Evolutionary conservation across 371 early-diverging fungal genomes (phyloP), one percentile per base, ranked within the genome.

Genomic region (Umbelopsis sp.): DNA sequence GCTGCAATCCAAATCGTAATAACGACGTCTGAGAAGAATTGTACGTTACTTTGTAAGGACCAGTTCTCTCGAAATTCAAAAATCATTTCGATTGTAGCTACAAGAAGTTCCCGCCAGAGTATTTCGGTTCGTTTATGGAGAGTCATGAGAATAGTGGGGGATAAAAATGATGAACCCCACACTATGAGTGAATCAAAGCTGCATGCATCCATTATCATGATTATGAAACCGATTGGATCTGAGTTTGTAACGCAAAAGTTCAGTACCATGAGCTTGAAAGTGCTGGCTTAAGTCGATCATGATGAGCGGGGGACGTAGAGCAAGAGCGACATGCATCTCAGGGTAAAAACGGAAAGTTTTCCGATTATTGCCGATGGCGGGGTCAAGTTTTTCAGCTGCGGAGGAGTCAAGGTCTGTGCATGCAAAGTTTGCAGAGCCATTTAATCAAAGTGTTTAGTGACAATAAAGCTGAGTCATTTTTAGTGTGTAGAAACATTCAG

Each of bases 1-100:
- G 57, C 57, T 35, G 57, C 32, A 11, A 29, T 57, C 57, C 57
- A 57, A 57, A 57, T 57, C 57, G 57, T 37, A 57, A 57, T 57
- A 57, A 8, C n/a, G 57, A 57, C 57, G 57, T 35, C 57, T 35
- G 12, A 35, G 57, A 11, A 11, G 57, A 18, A 16, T 57, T 29
- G 57, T 14, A 57, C 29, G 14, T 53, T 25, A 14, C 7, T 25
- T 29, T 29, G 14, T 29, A 57, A 10, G 35, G n/a, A 16, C 12
- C 57, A 14, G 14, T 57, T 35, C 4, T n/a, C 35, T 57, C 57
- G 35, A 35, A 57, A 35, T 35, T 11, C 41, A 41, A 35, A 57
- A 57, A 32, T 35, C 57, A 57, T 57, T 57, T 57, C 29, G 57
- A 57, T 25, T 32, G 10, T 35, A n/a, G 57, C 57, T n/a, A 35